Conservation (phyloP, 352 stramenopile genomes). For the Phytophthora litchii region DNA sequence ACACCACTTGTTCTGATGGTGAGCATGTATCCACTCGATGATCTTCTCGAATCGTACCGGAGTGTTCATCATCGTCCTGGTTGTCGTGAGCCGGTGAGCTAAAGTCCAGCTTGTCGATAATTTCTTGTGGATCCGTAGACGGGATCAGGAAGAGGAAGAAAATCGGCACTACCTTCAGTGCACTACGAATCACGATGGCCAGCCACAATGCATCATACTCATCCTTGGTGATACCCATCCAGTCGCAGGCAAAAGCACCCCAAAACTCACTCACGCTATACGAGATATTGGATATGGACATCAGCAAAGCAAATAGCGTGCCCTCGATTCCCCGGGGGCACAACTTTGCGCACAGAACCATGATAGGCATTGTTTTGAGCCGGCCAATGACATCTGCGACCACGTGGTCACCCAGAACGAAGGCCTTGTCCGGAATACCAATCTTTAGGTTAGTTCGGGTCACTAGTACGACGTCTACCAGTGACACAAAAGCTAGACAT, state of each 20-base stretch:
- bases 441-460: slow-evolving; percentile 92
- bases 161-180: slow-evolving; percentile 91
- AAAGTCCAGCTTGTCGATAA: slow-evolving; percentile 78
- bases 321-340: slow-evolving; percentile 96
- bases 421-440: slow-evolving; percentile 95
- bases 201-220: slow-evolving; percentile 93
- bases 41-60: slow-evolving; percentile 48
- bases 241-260: slow-evolving; percentile 89
- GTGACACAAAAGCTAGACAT: slow-evolving; percentile 66
- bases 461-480: slow-evolving; percentile 89
- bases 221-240: slow-evolving; percentile 89
- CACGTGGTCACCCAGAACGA: slow-evolving; percentile 95
- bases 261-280: slow-evolving; percentile 94
- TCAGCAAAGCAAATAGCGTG: slow-evolving; percentile 96
- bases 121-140: slow-evolving; percentile 67
- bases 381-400: slow-evolving; percentile 85
- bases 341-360: slow-evolving; percentile 94
- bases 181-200: slow-evolving; percentile 91
- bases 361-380: slow-evolving; percentile 92
- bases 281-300: slow-evolving; percentile 97
- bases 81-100: slow-evolving; percentile 12
- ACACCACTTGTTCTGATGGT: slow-evolving; percentile 30
- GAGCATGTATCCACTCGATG: slow-evolving; percentile 45
- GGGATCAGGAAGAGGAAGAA: slow-evolving; percentile 89
- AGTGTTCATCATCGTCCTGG: slow-evolving; percentile 30